Base-by-base conservation (phyloP, 257 asterid species). In the Primulina tabacum region DNA sequence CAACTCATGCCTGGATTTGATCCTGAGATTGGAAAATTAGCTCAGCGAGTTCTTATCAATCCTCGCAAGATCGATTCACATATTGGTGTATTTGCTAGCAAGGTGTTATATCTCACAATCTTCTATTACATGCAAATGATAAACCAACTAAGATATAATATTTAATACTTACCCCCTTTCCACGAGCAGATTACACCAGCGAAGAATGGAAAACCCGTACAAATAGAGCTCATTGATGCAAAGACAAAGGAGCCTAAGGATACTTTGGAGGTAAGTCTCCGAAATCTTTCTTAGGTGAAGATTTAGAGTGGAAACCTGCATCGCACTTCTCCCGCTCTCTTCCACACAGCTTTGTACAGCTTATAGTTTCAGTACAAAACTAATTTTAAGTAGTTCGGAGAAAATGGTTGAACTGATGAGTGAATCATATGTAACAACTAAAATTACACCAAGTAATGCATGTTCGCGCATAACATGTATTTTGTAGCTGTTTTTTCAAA, bases 1-100 rank as follows among this genome's bases (percentile, higher is more conserved):
- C 90, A 88, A 84, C 86, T 90, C 80, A 90, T 90, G 97, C 97
- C 97, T 6, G 97, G 97, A 60, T 90, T 90, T 79, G 97, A 90
- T 83, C 97, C 97, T 40, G 97, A 90, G 82, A 90, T 90, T 64
- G 95, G 97, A 60, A 90, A 90, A 79, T 79, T 90, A 75, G 97
- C 97, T 56, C 97, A 90, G 73, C 80, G 97, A 73, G 88, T 88
- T 76, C 97, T 90, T 72, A 79, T 90, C 76, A 85, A 87, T 83
- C 90, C 97, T 73, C 90, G 96, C 75, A 88, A 90, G 82, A 90
- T 90, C 26, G 96, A 90, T 77, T 88, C 80, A 67, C 85, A 88
- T 70, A 90, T 94, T 62, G 92, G 97, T 71, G 96, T 92, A 68
- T 92, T 92, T 78, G 98, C 98, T 65, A 89, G 94, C 89, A 92